phyloP scores from a whole-genome alignment of 1,284 basidiomycete species.

The Peniophora sp. region DNA sequence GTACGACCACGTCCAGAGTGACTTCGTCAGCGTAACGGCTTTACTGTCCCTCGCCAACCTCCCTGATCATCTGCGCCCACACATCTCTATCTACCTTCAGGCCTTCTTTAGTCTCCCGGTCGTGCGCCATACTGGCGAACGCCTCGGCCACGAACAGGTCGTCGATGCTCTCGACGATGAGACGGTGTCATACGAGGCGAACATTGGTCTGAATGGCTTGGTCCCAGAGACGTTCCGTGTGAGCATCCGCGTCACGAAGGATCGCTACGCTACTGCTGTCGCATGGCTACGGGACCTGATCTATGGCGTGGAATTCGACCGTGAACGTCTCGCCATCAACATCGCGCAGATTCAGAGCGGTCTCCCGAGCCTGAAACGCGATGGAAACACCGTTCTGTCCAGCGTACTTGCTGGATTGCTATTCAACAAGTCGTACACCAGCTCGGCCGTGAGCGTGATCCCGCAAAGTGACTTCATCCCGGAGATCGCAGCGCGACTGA shows the following conservation, averaged over 20 bases:
- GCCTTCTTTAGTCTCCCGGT: conserved; percentile 91
- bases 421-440: conserved; percentile 69
- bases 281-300: conserved; percentile 87
- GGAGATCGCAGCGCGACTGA: conserved; percentile 63
- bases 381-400: conserved; percentile 75
- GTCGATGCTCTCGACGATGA: conserved; percentile 87
- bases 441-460: conserved; percentile 65
- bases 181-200: conserved; percentile 82
- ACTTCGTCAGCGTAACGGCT: conserved; percentile 82
- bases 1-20: conserved; percentile 88
- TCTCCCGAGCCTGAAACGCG: conserved; percentile 90
- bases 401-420: conserved; percentile 68
- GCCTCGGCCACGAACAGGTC: conserved; percentile 82
- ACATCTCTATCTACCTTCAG: conserved; percentile 77
- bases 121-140: conserved; percentile 59
- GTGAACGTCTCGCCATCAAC: conserved; percentile 80
- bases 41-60: conserved; percentile 71
- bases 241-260: conserved; percentile 78
- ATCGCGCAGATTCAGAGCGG: conserved; percentile 88
- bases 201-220: conserved; percentile 59
- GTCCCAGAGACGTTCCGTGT: conserved; percentile 77
- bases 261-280: conserved; percentile 77
- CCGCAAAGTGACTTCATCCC: conserved; percentile 78
- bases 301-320: conserved; percentile 76
- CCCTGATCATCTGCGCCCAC: conserved; percentile 70